Percentiles rank a stretch among this genome's conserved stretches.
These are phyloP conservation scores for Aspergillus diversus DNA, from an alignment of 495 filamentous ascomycete species.

Conservation along the genomic window DNA sequence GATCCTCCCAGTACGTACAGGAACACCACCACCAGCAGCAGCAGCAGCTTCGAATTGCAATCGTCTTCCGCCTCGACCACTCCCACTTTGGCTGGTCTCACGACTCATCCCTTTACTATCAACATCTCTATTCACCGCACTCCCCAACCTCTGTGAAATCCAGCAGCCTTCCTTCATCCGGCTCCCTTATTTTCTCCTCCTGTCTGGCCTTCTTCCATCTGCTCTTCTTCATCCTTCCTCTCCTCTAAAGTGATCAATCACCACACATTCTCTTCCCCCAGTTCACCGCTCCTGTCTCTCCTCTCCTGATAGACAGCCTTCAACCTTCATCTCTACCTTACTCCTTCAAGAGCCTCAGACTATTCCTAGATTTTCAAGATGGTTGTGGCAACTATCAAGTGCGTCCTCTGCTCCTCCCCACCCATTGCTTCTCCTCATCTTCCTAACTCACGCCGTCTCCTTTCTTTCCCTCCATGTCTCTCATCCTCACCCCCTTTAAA, in stretches of 20 bases:
- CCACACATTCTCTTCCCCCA: slow-evolving; percentile 9
- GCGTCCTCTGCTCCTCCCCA: slow-evolving; percentile 26
- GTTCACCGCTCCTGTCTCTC: slow-evolving; percentile 24
- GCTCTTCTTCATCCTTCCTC: slow-evolving; percentile 15
- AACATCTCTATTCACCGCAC: slow-evolving; percentile 24
- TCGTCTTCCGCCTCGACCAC: slow-evolving; percentile 26
- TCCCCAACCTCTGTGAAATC: slow-evolving; percentile 21
- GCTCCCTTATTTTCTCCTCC: slow-evolving; percentile 19
- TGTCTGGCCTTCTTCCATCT: slow-evolving; percentile 25
- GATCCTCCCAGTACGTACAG: slow-evolving; percentile 34
- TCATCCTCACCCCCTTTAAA: slow-evolving; percentile 21
- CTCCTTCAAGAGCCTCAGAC: slow-evolving; percentile 17
- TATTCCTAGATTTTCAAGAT: slow-evolving; percentile 28
- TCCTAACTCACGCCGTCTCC: slow-evolving; percentile 14
- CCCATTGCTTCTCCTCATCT: slow-evolving; percentile 9
- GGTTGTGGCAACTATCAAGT: slow-evolving; percentile 48
- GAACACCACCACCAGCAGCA: slow-evolving; percentile 8
- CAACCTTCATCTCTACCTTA: slow-evolving; percentile 11
- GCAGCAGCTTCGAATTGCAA: slow-evolving; percentile 21
- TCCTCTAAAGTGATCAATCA: slow-evolving; percentile 4
- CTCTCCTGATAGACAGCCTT: slow-evolving; percentile 17
- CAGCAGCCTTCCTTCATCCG: slow-evolving; percentile 21
- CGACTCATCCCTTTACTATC: slow-evolving; percentile 23
- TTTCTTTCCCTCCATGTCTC: slow-evolving; percentile 12
- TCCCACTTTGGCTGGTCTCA: slow-evolving; percentile 28